These are phyloP conservation scores for Paramecium sonneborni DNA, from an alignment of 73 alveolate species.

Conservation along the genomic window DNA sequence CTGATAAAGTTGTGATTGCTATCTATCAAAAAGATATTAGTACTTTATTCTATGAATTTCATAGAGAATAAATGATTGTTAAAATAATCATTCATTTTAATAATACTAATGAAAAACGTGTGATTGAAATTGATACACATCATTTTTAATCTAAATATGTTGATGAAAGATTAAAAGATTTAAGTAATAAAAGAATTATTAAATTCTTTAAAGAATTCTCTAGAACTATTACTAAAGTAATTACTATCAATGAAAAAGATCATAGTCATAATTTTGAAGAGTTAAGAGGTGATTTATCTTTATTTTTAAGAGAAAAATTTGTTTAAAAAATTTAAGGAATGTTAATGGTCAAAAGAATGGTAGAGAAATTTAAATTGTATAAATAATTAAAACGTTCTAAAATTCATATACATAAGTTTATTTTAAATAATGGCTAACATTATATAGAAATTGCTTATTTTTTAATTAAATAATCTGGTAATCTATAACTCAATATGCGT, in stretches of 20 bases:
- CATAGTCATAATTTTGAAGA: conserved; percentile 17
- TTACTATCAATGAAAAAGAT: not conserved
- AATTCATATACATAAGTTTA: not conserved
- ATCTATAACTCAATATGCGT: not conserved
- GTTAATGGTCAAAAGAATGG: conserved; percentile 12
- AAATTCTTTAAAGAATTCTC: conserved; percentile 11
- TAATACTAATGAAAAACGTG: not conserved
- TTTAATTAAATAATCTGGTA: not conserved
- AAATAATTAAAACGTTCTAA: not conserved
- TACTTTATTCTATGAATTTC: not conserved
- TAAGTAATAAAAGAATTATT: not conserved
- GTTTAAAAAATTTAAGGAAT: conserved; percentile 6
- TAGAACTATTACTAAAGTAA: not conserved
- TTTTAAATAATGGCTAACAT: not conserved
- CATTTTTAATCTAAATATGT: not conserved
- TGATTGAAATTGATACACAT: not conserved
- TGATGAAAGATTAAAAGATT: not conserved
- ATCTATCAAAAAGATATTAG: not conserved
- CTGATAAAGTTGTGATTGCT: not conserved
- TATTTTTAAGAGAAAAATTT: not conserved
- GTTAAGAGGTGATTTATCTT: not conserved
- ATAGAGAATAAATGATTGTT: not conserved
- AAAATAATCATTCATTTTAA: not conserved
- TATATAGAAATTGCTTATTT: not conserved
- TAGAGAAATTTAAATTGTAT: conserved; percentile 19